These are phyloP conservation scores for Xylaria flabelliformis DNA, from an alignment of 495 filamentous ascomycete genomes.

Conservation along the genomic window DNA sequence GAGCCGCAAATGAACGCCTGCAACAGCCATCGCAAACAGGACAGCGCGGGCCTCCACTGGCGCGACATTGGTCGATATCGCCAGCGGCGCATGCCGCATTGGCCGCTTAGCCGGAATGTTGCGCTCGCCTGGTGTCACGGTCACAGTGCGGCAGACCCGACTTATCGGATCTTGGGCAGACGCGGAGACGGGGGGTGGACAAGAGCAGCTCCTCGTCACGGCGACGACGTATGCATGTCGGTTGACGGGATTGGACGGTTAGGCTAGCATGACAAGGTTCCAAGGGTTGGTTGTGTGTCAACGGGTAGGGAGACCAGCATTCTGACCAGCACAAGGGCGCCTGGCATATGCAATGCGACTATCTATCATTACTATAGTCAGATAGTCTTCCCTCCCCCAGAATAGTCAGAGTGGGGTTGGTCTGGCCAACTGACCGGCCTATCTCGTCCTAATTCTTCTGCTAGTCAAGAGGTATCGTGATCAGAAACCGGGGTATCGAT, in stretches of 20 bases:
- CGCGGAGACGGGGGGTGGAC: constrained; percentile 20
- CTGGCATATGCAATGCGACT: constrained; percentile 30
- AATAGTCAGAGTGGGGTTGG: constrained; percentile 23
- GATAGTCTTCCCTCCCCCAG: constrained; percentile 19
- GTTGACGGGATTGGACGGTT: constrained; percentile 23
- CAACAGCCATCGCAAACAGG: neutral
- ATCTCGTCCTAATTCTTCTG: neutral
- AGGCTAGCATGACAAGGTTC: constrained; percentile 7
- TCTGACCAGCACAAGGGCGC: constrained; percentile 12
- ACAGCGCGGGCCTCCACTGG: constrained; percentile 13
- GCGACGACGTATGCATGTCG: constrained; percentile 28
- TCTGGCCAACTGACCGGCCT: constrained; percentile 16
- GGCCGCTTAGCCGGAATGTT: constrained; percentile 35
- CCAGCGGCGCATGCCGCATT: constrained; percentile 33
- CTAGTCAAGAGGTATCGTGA: constrained; percentile 7
- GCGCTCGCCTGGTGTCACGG: constrained; percentile 32
- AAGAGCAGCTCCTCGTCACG: constrained; percentile 36
- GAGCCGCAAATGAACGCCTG: constrained; percentile 25
- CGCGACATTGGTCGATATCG: constrained; percentile 30
- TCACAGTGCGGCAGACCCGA: constrained; percentile 46
- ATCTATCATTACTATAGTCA: constrained; percentile 21
- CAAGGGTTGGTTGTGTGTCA: constrained; percentile 12
- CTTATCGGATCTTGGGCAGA: constrained; percentile 28
- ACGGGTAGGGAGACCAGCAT: constrained; percentile 17
- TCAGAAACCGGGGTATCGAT: neutral